Evolutionary conservation across 768 basidiomycete species (phyloP).

Genomic region (Cantharellus anzutake): DNA sequence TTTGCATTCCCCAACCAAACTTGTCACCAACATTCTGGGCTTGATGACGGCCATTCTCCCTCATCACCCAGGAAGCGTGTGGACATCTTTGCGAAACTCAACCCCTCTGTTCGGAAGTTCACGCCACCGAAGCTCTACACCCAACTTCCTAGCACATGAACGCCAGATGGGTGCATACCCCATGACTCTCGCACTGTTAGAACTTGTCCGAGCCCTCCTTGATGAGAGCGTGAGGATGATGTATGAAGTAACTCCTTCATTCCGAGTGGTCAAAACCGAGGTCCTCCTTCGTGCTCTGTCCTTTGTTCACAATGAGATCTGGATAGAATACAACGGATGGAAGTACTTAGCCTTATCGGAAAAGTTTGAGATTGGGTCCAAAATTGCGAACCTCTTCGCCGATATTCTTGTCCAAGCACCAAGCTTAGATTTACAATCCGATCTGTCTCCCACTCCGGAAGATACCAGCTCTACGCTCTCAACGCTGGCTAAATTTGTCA

Average conservation of each 20-base stretch:
- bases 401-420: constrained; percentile 27
- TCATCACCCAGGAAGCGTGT: constrained; percentile 61
- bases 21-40: constrained; percentile 66
- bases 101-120: constrained; percentile 50
- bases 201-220: constrained; percentile 58
- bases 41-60: constrained; percentile 65
- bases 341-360: constrained; percentile 67
- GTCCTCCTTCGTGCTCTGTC: constrained; percentile 58
- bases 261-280: constrained; percentile 63
- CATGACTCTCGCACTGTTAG: constrained; percentile 61
- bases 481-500: constrained; percentile 20
- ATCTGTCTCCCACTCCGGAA: not conserved
- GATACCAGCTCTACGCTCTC: not conserved
- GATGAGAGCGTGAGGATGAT: constrained; percentile 46
- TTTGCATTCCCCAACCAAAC: constrained; percentile 30
- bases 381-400: constrained; percentile 46
- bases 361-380: constrained; percentile 62
- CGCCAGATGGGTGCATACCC: constrained; percentile 57
- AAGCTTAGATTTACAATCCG: constrained; percentile 10
- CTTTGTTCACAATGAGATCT: constrained; percentile 74
- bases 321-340: constrained; percentile 76
- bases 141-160: constrained; percentile 49
- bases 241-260: constrained; percentile 29
- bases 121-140: constrained; percentile 31
- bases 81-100: constrained; percentile 74